Percentiles rank a stretch among this genome's conserved stretches.
Evolutionary conservation across 768 basidiomycete genomes (phyloP).

Genomic region (Crassisporium funariophilum): DNA sequence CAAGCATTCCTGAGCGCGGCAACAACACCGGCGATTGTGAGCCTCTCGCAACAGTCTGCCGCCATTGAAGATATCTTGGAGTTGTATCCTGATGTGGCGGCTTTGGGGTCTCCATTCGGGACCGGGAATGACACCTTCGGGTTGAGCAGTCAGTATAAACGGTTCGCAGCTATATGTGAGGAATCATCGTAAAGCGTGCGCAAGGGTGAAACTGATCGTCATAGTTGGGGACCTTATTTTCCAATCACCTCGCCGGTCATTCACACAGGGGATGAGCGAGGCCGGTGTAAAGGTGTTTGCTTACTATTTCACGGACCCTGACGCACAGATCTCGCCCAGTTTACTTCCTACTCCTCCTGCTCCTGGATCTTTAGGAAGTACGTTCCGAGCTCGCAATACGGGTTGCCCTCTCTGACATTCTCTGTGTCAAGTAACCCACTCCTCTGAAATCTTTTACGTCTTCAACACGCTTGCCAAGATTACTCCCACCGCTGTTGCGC

Average conservation of each 20-base stretch:
- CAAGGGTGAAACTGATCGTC: neutral
- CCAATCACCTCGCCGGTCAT: slow-evolving; percentile 23
- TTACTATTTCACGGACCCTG: slow-evolving; percentile 40
- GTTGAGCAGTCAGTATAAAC: slow-evolving; percentile 27
- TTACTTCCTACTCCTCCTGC: slow-evolving; percentile 17
- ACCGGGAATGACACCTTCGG: slow-evolving; percentile 47
- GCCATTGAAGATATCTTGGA: slow-evolving; percentile 26
- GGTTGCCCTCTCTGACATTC: neutral
- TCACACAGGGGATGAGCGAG: slow-evolving; percentile 36
- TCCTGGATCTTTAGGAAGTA: slow-evolving; percentile 29
- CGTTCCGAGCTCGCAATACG: slow-evolving; percentile 3
- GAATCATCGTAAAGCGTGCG: slow-evolving; percentile 7
- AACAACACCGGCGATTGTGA: slow-evolving; percentile 26
- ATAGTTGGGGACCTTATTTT: slow-evolving; percentile 35
- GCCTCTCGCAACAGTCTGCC: slow-evolving; percentile 9
- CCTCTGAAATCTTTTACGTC: slow-evolving; percentile 9
- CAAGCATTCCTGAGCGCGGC: slow-evolving; percentile 21
- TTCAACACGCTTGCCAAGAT: slow-evolving; percentile 7
- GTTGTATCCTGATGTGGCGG: slow-evolving; percentile 42
- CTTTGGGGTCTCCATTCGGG: slow-evolving; percentile 42
- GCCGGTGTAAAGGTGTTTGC: slow-evolving; percentile 36
- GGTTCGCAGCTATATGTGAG: slow-evolving; percentile 28
- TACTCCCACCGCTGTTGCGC: slow-evolving; percentile 1
- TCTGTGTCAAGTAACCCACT: slow-evolving; percentile 7
- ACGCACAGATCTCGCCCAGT: slow-evolving; percentile 3